phyloP scores from a whole-genome alignment of 345 rosid species.

The Arabidopsis arenosa region DNA sequence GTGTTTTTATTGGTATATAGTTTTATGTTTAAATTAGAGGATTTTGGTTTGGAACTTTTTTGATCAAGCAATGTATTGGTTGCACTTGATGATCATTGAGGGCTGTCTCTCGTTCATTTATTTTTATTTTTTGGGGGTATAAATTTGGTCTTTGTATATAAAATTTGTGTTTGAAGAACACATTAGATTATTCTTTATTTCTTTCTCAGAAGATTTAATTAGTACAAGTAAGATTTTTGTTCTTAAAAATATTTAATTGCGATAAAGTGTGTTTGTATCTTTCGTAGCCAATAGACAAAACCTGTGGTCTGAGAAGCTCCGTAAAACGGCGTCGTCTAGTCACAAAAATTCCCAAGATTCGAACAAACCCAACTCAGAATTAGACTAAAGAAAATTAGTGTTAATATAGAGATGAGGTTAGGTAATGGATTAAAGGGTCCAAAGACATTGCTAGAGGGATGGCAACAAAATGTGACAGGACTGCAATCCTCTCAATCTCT shows the following conservation, averaged over 20 bases:
- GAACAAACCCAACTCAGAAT: slow-evolving; percentile 39
- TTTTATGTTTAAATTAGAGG: slow-evolving; percentile 27
- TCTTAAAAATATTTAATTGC: neutral
- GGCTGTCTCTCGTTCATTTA: slow-evolving; percentile 24
- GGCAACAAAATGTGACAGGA: slow-evolving; percentile 46
- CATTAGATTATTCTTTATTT: slow-evolving; percentile 25
- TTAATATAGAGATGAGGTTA: slow-evolving; percentile 43
- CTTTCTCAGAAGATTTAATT: neutral
- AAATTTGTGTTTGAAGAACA: slow-evolving; percentile 1
- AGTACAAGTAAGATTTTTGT: neutral
- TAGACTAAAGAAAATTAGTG: slow-evolving; percentile 36
- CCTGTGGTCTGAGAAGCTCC: slow-evolving; percentile 10
- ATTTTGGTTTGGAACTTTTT: slow-evolving; percentile 31
- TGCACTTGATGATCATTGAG: slow-evolving; percentile 37
- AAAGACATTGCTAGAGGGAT: slow-evolving; percentile 35
- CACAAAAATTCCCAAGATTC: slow-evolving; percentile 1
- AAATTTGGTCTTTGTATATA: slow-evolving; percentile 36
- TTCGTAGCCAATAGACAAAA: neutral
- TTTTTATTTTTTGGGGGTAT: neutral
- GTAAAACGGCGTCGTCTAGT: slow-evolving; percentile 4
- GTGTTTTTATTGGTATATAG: slow-evolving; percentile 36
- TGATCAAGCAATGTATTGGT: slow-evolving; percentile 40
- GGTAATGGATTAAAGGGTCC: slow-evolving; percentile 44
- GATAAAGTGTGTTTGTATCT: too few relatives aligned
- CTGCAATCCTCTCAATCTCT: slow-evolving; percentile 28